These are phyloP conservation scores for Euptelea pleiosperma DNA, from an alignment of 164 flowering plant genomes.

Conservation along the genomic window DNA sequence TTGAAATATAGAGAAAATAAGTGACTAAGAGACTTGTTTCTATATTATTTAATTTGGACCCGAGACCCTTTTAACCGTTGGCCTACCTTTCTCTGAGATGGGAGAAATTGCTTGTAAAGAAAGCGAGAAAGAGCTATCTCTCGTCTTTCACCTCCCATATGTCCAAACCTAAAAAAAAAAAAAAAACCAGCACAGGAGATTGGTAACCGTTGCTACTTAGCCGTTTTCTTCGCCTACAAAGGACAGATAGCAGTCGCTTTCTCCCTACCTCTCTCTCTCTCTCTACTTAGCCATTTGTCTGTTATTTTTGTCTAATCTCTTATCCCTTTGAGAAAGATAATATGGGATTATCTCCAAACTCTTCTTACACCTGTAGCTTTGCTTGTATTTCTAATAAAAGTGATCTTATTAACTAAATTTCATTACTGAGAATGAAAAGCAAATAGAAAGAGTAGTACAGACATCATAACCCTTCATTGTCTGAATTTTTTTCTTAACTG, in stretches of 20 bases:
- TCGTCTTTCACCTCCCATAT: conserved; percentile 6
- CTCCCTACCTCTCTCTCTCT: conserved; percentile 1
- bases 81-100: conserved; percentile 5
- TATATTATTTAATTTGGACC: conserved; percentile 1
- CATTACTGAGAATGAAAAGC: no score
- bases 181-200: background rate
- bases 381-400: no score
- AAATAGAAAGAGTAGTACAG: no score
- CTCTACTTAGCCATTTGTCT: conserved; percentile 1
- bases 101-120: conserved; percentile 4
- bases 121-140: background rate
- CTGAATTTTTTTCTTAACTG: no score
- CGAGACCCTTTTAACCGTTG: conserved; percentile 10
- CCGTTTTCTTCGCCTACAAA: conserved; percentile 4
- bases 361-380: no score
- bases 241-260: conserved; percentile 3
- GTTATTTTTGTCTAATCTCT: background rate
- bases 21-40: background rate
- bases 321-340: no score
- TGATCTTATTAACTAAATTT: no score
- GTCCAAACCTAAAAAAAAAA: background rate
- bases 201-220: background rate
- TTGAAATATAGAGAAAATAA: no score
- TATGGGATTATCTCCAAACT: no score
- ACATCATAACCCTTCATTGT: no score